A percentile compares a stretch with the other conserved stretches of the same genome.
These are phyloP conservation scores for Fraxinus floribunda DNA, from an alignment of 305 asterid genomes.

Conservation along the genomic window DNA sequence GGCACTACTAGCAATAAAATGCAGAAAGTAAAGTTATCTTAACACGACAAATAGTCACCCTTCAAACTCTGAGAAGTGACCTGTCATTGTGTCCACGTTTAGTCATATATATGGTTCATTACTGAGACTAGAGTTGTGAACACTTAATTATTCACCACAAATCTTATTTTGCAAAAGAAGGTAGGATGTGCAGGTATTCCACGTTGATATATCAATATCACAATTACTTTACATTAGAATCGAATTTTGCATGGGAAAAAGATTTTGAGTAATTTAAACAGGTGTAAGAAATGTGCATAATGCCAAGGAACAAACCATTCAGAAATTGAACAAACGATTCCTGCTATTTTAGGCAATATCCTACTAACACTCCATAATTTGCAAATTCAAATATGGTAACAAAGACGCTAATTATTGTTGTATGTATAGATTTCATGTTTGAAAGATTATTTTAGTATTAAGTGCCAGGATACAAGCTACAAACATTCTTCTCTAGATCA, in stretches of 20 bases:
- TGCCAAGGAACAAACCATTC: background rate
- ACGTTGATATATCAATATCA: background rate
- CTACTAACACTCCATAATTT: constrained; percentile 8
- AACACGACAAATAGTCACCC: background rate
- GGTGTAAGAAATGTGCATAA: background rate
- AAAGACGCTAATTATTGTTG: background rate
- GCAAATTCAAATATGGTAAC: background rate
- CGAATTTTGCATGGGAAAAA: background rate
- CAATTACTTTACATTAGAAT: background rate
- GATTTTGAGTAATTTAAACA: background rate
- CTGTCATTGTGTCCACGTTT: background rate
- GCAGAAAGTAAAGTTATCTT: background rate
- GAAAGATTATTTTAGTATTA: background rate
- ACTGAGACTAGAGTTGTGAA: background rate
- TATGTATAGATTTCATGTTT: background rate
- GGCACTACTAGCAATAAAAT: background rate
- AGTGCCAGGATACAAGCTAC: constrained; percentile 2
- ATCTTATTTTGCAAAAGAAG: background rate
- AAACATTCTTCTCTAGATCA: background rate
- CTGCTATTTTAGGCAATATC: background rate
- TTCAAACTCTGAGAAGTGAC: background rate
- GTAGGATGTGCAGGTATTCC: background rate
- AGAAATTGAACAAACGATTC: background rate
- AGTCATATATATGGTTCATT: background rate
- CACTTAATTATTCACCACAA: background rate